These are phyloP conservation scores for Phytophthora cactorum DNA, from an alignment of 352 stramenopile species.

Conservation along the genomic window DNA sequence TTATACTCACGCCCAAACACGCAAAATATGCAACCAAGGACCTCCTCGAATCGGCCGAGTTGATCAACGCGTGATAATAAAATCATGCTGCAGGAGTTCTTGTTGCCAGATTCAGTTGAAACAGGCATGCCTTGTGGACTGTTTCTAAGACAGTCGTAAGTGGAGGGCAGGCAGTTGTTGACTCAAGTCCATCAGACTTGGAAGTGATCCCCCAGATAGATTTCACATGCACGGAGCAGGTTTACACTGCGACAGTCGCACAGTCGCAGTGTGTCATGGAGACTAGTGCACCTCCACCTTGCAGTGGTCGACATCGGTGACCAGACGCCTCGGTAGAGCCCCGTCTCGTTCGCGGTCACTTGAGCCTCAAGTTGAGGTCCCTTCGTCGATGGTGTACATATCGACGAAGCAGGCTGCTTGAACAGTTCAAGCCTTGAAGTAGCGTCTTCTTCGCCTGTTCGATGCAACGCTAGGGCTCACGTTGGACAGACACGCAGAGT, in stretches of 20 bases:
- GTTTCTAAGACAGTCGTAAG: too few relatives aligned
- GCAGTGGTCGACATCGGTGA: too few relatives aligned
- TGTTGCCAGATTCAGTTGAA: neutral
- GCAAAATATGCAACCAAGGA: neutral
- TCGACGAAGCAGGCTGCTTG: too few relatives aligned
- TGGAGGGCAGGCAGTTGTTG: too few relatives aligned
- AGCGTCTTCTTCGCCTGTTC: constrained; percentile 7
- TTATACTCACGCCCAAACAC: neutral
- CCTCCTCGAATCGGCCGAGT: too few relatives aligned
- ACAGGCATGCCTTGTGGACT: neutral
- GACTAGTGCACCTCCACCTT: too few relatives aligned
- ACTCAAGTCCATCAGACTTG: too few relatives aligned
- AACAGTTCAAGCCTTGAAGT: neutral
- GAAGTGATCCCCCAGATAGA: neutral
- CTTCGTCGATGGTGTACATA: too few relatives aligned
- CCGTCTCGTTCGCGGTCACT: too few relatives aligned
- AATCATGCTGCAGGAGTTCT: neutral
- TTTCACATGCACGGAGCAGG: neutral
- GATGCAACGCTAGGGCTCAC: constrained; percentile 22
- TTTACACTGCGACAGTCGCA: neutral
- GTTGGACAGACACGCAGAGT: constrained; percentile 10
- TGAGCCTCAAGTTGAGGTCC: too few relatives aligned
- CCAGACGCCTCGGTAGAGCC: too few relatives aligned
- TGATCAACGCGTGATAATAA: constrained; percentile 1
- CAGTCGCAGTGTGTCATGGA: too few relatives aligned